These are phyloP conservation scores for Hirsutella thompsonii DNA, from an alignment of 2,329 filamentous ascomycete genomes.

Conservation along the genomic window DNA sequence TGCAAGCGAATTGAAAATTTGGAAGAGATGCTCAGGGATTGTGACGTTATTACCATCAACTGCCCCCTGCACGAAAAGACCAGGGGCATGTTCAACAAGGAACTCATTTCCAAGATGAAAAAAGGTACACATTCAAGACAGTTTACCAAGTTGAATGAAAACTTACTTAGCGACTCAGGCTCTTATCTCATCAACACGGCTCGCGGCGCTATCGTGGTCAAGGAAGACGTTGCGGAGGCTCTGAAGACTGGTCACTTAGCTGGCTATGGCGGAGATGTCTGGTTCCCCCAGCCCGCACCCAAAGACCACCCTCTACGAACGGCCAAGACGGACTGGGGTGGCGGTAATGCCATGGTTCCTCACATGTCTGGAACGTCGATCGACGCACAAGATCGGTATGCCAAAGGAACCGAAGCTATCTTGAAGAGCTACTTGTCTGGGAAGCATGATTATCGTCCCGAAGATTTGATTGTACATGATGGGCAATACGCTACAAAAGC, in stretches of 20 bases:
- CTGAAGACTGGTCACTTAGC: constrained; percentile 84
- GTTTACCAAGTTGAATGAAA: no score
- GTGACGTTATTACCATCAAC: constrained; percentile 98
- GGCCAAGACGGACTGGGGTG: constrained; percentile 88
- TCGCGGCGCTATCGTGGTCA: constrained; percentile 96
- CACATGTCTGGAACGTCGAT: constrained; percentile 99
- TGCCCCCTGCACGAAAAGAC: constrained; percentile 99
- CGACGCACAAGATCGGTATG: constrained; percentile 90
- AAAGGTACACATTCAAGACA: no score
- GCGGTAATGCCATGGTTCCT: constrained; percentile 96
- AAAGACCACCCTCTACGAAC: constrained; percentile 85
- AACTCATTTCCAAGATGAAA: constrained; percentile 98
- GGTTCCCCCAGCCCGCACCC: constrained; percentile 96
- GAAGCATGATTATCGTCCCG: constrained; percentile 70
- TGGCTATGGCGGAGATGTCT: constrained; percentile 81
- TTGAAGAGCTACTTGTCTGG: constrained; percentile 84
- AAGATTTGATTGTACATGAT: constrained; percentile 82
- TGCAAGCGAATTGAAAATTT: constrained; percentile 77
- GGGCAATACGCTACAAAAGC: constrained; percentile 94
- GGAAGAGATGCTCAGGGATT: constrained; percentile 89
- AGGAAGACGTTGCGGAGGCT: constrained; percentile 94
- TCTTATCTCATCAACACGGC: constrained; percentile 98
- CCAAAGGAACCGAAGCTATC: constrained; percentile 77
- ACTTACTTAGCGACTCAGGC: no score
- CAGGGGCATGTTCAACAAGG: constrained; percentile 93